Evolutionary conservation across 2,329 filamentous ascomycete species (phyloP), one percentile per base, ranked within the genome.

Genomic region (Xylariales sp.): DNA sequence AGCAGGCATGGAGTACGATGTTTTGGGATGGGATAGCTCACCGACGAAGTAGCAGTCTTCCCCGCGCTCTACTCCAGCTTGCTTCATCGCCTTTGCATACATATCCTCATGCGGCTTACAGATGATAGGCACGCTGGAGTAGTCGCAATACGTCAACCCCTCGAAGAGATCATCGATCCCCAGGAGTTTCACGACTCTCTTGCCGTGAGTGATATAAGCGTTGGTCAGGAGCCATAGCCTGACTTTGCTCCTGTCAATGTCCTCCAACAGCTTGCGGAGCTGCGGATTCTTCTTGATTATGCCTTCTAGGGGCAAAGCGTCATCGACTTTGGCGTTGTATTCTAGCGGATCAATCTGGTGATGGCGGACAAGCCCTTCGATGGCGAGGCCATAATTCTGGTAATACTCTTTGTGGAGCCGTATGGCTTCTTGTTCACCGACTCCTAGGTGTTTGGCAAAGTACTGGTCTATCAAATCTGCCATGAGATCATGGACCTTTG

Each of bases 201-300:
- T 82, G 22, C 81, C 93, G 57, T 98, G 93, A 24, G 74, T 97
- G 49, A 94, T 71, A 56, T 98, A 96, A 16, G 94, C 93, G 58
- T 98, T 98, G 2, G 94, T 98, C 55, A 98, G 84, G 2, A 98
- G 79, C 93, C 94, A 98, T 21, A 89, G 70, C 49, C 81, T 88
- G 49, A 96, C 86, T 60, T 94, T 94, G 55, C 70, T 78, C 45
- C 65, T 83, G 64, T 98, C 90, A 40, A 98, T 82, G 50, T 90
- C 86, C 60, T 84, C 72, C 5, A 98, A 79, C 33, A 98, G 65
- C 55, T 76, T 71, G 37, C 88, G 82, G 31, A 97, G 71, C 55
- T 82, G 72, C 1, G 82, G 76, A 54, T 94, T 80, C 0, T 88
- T 87, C 57, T 82, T 83, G 59, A 98, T 84, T 57, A 97, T 79